Conservation (phyloP, 768 basidiomycete species). For the Phanerodontia chrysosporium region DNA sequence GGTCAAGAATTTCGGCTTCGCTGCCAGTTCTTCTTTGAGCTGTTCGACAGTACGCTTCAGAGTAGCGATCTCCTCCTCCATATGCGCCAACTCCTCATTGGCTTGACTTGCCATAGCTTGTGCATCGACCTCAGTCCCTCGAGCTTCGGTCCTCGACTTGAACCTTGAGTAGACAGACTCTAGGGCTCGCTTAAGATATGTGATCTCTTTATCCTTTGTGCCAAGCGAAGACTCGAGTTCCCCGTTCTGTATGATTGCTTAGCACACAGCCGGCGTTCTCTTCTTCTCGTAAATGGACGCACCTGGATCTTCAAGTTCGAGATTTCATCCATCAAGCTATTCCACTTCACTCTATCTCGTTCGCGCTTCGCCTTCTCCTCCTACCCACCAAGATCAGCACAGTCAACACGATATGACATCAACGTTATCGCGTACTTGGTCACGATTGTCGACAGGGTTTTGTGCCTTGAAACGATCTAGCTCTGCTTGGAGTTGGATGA, state of each 20-base stretch:
- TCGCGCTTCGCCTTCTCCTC: slow-evolving; percentile 74
- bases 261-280: neutral
- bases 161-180: slow-evolving; percentile 86
- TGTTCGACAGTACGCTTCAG: slow-evolving; percentile 48
- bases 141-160: slow-evolving; percentile 48
- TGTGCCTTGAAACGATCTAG: slow-evolving; percentile 58
- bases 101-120: slow-evolving; percentile 65
- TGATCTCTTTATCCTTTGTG: slow-evolving; percentile 67
- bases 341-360: slow-evolving; percentile 71
- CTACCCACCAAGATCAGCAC: slow-evolving; percentile 30
- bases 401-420: neutral
- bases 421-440: slow-evolving; percentile 63
- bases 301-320: slow-evolving; percentile 68
- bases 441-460: slow-evolving; percentile 51
- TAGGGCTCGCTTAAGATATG: slow-evolving; percentile 78
- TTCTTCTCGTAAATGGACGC: no score
- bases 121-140: slow-evolving; percentile 55
- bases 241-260: slow-evolving; percentile 36
- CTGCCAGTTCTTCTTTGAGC: slow-evolving; percentile 47
- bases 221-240: slow-evolving; percentile 46
- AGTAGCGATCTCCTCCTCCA: slow-evolving; percentile 58
- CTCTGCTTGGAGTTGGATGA: slow-evolving; percentile 67
- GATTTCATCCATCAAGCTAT: slow-evolving; percentile 70
- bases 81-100: slow-evolving; percentile 63
- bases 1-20: slow-evolving; percentile 45